Evolutionary conservation across 1,284 basidiomycete species (phyloP).

Genomic region (Cryptococcus sp.): DNA sequence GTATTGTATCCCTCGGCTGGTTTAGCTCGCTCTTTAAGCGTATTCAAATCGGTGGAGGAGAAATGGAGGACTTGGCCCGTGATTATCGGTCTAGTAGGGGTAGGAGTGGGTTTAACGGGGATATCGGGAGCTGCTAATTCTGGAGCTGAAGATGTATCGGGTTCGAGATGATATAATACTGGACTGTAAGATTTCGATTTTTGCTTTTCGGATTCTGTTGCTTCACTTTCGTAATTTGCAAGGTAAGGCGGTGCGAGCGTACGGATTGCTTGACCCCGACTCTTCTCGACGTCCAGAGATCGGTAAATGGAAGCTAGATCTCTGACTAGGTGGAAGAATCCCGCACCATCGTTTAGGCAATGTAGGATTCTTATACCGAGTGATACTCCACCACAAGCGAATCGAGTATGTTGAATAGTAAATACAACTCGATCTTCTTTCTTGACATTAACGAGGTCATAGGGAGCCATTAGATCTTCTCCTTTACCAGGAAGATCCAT

Average conservation of each 20-base stretch:
- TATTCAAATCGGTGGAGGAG: conserved; percentile 36
- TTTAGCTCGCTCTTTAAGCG: conserved; percentile 33
- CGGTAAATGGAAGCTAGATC: conserved; percentile 18
- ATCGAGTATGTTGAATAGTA: conserved; percentile 23
- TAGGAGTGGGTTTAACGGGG: neutral
- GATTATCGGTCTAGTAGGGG: neutral
- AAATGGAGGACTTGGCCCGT: conserved; percentile 13
- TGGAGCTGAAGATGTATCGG: neutral
- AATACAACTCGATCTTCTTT: conserved; percentile 12
- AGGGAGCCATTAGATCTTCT: conserved; percentile 13
- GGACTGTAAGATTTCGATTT: neutral
- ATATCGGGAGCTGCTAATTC: neutral
- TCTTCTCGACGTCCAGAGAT: neutral
- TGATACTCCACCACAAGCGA: conserved; percentile 20
- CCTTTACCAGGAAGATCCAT: conserved; percentile 6
- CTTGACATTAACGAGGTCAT: conserved; percentile 1
- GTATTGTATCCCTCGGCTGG: conserved; percentile 4
- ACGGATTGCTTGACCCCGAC: neutral
- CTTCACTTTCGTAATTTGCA: neutral
- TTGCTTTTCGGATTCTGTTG: neutral
- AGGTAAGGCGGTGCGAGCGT: neutral
- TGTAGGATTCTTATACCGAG: conserved; percentile 26
- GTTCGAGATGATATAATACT: neutral
- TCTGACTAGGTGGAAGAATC: conserved; percentile 19
- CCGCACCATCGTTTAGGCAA: conserved; percentile 18